Conservation (phyloP, 257 asterid genomes). For the Capsicum chinense region DNA sequence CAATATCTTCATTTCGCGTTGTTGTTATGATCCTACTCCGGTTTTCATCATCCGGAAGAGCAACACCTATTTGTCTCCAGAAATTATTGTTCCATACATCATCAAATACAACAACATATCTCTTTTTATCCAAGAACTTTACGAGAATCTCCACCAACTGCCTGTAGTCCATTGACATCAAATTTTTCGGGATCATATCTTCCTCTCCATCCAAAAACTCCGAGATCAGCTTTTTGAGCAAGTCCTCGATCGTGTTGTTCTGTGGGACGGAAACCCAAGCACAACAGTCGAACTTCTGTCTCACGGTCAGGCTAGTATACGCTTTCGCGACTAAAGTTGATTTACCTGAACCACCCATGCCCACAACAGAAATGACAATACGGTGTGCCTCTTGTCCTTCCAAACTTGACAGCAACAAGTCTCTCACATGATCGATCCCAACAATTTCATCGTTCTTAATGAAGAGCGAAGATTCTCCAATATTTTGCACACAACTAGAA, state of each 20-base stretch:
- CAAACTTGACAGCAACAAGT: conserved; percentile 20
- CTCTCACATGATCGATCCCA: conserved; percentile 21
- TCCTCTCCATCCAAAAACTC: conserved; percentile 33
- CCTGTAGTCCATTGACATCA: conserved; percentile 38
- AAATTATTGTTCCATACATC: conserved; percentile 46
- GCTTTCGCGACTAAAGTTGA: conserved; percentile 38
- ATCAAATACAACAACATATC: conserved; percentile 55
- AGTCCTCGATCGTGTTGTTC: conserved; percentile 33
- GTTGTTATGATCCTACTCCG: conserved; percentile 59
- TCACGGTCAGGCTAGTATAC: conserved; percentile 30
- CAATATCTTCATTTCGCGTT: conserved; percentile 42
- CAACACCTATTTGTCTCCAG: conserved; percentile 43
- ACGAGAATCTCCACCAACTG: conserved; percentile 42
- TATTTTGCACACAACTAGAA: not conserved
- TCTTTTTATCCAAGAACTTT: conserved; percentile 32
- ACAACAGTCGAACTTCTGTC: conserved; percentile 35
- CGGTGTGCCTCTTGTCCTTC: conserved; percentile 16
- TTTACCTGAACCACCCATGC: conserved; percentile 41
- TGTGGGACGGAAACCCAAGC: conserved; percentile 44
- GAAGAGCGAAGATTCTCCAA: conserved; percentile 31
- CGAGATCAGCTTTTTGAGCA: conserved; percentile 34
- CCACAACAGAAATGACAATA: conserved; percentile 11
- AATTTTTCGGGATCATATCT: conserved; percentile 32
- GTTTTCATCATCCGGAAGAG: conserved; percentile 42
- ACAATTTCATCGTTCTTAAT: conserved; percentile 26